Base-by-base conservation (phyloP, 208 protist species). In the Leishmania gerbilli region DNA sequence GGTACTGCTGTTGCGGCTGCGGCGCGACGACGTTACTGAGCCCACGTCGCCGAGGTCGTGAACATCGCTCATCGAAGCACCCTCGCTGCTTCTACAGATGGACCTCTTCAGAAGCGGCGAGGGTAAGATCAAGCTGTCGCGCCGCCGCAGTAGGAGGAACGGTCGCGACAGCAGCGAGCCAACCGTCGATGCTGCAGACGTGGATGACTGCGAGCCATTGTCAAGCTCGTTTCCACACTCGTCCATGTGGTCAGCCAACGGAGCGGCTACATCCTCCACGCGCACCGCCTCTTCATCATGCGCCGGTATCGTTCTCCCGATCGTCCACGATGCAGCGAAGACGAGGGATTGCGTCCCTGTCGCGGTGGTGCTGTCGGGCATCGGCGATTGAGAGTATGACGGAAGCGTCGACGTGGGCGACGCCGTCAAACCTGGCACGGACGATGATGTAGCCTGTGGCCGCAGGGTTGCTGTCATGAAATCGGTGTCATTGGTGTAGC, bases 221-320 rank as follows among this genome's bases (percentile, higher is more conserved):
- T 42, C 51, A n/a, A 27, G 31, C 31, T 15, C 24, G 21, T 15
- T 8, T 8, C 13, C 11, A 19, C 37, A 40, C 24, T 19, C 21
- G 56, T 53, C 19, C 40, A n/a, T 49, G 74, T 15, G 21, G 7
- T 77, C 40, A 13, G 37, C 40, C 53, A 56, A 67, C 34, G 37
- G 37, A 19, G 13, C 74, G 24, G 74, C 53, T 5, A 80, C 69
- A 8, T 80, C 71, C 58, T 84, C 69, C 31, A 80, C 31, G n/a
- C 58, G 4, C 69, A 84, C 60, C 49, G 56, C 34, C 37, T 49
- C 51, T 31, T 62, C 42, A n/a, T 1, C 40, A n/a, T 74, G 81
- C 34, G 71, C 47, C 17, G 55, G 69, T 53, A 67, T 71, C 27
- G 60, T 55, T 21, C 37, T 64, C 19, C 81, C 69, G 34, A 84